These are phyloP conservation scores for Cyberlindnera xishuangbannaensis DNA, from an alignment of 805 yeast genomes.

Conservation along the genomic window DNA sequence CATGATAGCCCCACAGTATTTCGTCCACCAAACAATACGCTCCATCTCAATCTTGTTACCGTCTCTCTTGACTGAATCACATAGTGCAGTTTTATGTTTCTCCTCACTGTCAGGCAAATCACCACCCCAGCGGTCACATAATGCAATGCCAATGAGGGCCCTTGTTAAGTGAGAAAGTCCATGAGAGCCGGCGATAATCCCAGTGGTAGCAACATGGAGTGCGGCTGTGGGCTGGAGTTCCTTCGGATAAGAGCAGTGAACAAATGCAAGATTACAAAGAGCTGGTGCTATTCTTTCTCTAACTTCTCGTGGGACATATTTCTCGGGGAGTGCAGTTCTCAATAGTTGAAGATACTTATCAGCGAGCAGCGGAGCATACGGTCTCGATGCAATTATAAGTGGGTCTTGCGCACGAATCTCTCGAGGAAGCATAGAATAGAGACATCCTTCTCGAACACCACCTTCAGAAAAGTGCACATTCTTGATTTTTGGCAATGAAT, in stretches of 20 bases:
- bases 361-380: slow-evolving; percentile 64
- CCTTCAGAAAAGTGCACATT: slow-evolving; percentile 69
- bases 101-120: slow-evolving; percentile 57
- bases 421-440: slow-evolving; percentile 56
- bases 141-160: slow-evolving; percentile 65
- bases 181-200: slow-evolving; percentile 69
- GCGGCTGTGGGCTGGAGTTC: slow-evolving; percentile 75
- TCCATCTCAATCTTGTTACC: slow-evolving; percentile 38
- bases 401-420: slow-evolving; percentile 64
- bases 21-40: slow-evolving; percentile 63
- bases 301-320: slow-evolving; percentile 53
- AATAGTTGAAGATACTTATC: slow-evolving; percentile 49
- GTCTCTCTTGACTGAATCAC: slow-evolving; percentile 42
- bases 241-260: slow-evolving; percentile 70
- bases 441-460: slow-evolving; percentile 71
- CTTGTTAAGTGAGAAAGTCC: slow-evolving; percentile 69
- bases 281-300: slow-evolving; percentile 60
- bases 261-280: slow-evolving; percentile 66
- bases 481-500: slow-evolving; percentile 52
- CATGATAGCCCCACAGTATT: slow-evolving; percentile 67
- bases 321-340: slow-evolving; percentile 50
- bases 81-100: slow-evolving; percentile 38
- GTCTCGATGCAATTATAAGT: slow-evolving; percentile 58
- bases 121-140: slow-evolving; percentile 81
- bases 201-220: slow-evolving; percentile 64